Evolutionary conservation across 306 rosid genomes (phyloP).

Genomic region (Lotus japonicus): DNA sequence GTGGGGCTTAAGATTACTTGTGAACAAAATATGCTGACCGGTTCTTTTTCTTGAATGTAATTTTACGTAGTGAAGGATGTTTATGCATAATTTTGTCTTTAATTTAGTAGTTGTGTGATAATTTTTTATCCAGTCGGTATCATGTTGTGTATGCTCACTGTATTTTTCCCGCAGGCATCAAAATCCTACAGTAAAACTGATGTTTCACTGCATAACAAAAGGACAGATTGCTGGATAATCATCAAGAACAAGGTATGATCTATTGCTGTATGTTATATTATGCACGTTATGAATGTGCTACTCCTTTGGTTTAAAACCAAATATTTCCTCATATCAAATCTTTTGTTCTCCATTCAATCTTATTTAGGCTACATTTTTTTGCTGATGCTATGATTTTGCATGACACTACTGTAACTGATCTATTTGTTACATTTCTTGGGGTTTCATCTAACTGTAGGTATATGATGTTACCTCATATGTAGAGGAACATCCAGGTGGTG

Average conservation of each 20-base stretch:
- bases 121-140: not conserved
- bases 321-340: not conserved
- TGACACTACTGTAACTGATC: not conserved
- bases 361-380: slow-evolving; percentile 9
- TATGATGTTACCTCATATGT: slow-evolving; percentile 87
- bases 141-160: not conserved
- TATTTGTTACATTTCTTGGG: not conserved
- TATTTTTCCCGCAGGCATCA: slow-evolving; percentile 41
- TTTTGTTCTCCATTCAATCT: not conserved
- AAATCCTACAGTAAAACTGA: slow-evolving; percentile 56
- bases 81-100: not conserved
- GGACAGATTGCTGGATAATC: slow-evolving; percentile 93
- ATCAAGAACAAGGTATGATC: slow-evolving; percentile 70
- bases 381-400: not conserved
- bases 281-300: not conserved
- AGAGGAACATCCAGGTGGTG: slow-evolving; percentile 99
- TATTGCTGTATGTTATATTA: not conserved
- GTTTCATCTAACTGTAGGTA: slow-evolving; percentile 41
- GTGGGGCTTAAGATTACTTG: not conserved
- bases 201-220: slow-evolving; percentile 63
- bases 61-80: not conserved
- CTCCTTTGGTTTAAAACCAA: slow-evolving; percentile 11
- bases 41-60: not conserved
- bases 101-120: not conserved
- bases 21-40: not conserved